Evolutionary conservation across 2,329 filamentous ascomycete genomes (phyloP).

Genomic region (Aspergillus fumigatiaffinis): DNA sequence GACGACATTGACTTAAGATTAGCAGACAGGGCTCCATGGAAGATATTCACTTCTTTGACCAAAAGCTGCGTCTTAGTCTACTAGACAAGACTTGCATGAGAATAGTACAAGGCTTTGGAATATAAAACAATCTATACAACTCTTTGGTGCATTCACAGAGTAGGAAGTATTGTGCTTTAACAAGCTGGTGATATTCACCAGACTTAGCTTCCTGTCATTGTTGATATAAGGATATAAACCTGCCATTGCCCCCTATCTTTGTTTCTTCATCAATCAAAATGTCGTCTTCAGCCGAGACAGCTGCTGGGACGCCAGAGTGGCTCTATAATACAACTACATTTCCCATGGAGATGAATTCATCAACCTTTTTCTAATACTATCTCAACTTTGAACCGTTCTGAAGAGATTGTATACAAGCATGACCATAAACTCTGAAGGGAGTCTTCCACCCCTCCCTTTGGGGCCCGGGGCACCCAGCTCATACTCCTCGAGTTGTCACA

Average conservation of each 20-base stretch:
- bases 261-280: background rate
- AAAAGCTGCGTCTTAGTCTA: too few relatives aligned
- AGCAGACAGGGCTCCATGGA: too few relatives aligned
- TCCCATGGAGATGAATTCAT: background rate
- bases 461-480: too few relatives aligned
- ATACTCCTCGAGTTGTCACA: too few relatives aligned
- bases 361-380: background rate
- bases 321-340: background rate
- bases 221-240: background rate
- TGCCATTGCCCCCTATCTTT: background rate
- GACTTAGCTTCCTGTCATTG: background rate
- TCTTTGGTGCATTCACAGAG: too few relatives aligned
- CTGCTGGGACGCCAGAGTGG: background rate
- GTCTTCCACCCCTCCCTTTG: too few relatives aligned
- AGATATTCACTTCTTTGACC: background rate
- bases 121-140: too few relatives aligned
- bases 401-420: background rate
- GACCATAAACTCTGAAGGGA: too few relatives aligned
- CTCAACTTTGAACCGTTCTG: background rate
- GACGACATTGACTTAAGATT: too few relatives aligned
- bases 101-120: too few relatives aligned
- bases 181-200: background rate
- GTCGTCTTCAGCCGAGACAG: background rate
- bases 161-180: background rate
- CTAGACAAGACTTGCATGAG: too few relatives aligned